phyloP scores from a whole-genome alignment of 2,329 filamentous ascomycete genomes.

The Fonsecaea pugnacius region DNA sequence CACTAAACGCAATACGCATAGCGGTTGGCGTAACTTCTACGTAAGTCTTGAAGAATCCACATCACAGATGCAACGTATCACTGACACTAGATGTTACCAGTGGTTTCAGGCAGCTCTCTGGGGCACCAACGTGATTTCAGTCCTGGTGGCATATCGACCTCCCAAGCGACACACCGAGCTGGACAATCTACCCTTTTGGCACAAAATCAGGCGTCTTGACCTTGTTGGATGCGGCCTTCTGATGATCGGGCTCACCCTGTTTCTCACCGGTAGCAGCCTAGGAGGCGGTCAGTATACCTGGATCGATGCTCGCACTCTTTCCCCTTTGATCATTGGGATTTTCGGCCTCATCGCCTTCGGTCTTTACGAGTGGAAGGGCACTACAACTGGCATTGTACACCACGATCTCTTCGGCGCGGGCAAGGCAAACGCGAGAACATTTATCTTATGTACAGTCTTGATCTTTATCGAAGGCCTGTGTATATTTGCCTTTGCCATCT shows the following conservation, averaged over 20 bases:
- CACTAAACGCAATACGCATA: conserved; percentile 14
- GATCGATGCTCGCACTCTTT: conserved; percentile 14
- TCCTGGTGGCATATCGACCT: conserved; percentile 21
- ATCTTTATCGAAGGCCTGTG: conserved; percentile 28
- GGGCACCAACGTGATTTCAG: conserved; percentile 11
- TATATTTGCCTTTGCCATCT: conserved; percentile 22
- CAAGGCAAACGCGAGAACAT: conserved; percentile 15
- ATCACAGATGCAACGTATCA: neutral
- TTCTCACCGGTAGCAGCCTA: conserved; percentile 19
- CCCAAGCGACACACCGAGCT: conserved; percentile 22
- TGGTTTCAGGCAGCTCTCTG: conserved; percentile 27
- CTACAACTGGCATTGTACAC: conserved; percentile 25
- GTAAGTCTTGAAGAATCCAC: neutral
- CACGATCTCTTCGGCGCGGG: conserved; percentile 21
- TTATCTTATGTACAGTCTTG: conserved; percentile 19
- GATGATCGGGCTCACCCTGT: conserved; percentile 20
- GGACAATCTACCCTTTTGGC: conserved; percentile 16
- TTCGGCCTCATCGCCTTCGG: conserved; percentile 15
- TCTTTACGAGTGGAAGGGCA: conserved; percentile 28
- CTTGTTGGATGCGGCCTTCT: conserved; percentile 18
- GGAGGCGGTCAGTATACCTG: conserved; percentile 26
- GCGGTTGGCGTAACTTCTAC: conserved; percentile 23
- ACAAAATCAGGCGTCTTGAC: conserved; percentile 21
- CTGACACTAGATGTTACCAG: conserved; percentile 16
- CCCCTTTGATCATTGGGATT: conserved; percentile 18